These are phyloP conservation scores for Curvularia lunata DNA, from an alignment of 2,329 filamentous ascomycete genomes.

Conservation along the genomic window DNA sequence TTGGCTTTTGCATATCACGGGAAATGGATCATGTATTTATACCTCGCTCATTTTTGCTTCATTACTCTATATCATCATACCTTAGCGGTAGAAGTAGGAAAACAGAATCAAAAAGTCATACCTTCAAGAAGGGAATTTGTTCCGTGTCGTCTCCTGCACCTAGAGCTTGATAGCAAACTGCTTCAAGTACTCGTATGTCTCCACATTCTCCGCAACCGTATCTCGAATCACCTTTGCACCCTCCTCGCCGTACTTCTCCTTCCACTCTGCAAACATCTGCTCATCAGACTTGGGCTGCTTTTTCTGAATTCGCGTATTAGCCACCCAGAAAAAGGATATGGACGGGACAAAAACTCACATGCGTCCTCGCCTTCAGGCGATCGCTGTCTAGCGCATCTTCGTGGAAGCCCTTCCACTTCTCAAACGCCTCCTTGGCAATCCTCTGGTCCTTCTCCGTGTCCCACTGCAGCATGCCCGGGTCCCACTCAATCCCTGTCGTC, in stretches of 20 bases:
- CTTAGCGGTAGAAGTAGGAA: neutral
- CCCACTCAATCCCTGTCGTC: constrained; percentile 78
- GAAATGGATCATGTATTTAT: neutral
- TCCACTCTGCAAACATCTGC: constrained; percentile 74
- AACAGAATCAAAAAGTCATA: neutral
- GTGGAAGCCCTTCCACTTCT: constrained; percentile 97
- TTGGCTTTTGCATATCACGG: neutral
- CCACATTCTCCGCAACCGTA: constrained; percentile 73
- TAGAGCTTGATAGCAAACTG: constrained; percentile 68
- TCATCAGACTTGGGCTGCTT: constrained; percentile 70
- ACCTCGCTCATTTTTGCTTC: neutral
- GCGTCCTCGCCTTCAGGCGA: constrained; percentile 72
- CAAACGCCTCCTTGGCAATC: constrained; percentile 76
- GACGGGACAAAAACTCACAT: constrained; percentile 54
- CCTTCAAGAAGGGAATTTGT: neutral
- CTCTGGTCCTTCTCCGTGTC: constrained; percentile 73
- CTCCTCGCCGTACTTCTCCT: constrained; percentile 74
- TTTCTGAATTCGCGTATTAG: constrained; percentile 44
- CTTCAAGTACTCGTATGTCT: constrained; percentile 82
- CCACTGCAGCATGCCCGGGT: constrained; percentile 83
- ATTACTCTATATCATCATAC: neutral
- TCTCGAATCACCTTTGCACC: constrained; percentile 72
- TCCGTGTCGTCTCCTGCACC: too few species aligned
- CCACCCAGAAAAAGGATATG: neutral
- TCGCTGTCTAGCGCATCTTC: constrained; percentile 89